phyloP scores from a whole-genome alignment of 106 monocot genomes.

The Phalaenopsis aphrodite region DNA sequence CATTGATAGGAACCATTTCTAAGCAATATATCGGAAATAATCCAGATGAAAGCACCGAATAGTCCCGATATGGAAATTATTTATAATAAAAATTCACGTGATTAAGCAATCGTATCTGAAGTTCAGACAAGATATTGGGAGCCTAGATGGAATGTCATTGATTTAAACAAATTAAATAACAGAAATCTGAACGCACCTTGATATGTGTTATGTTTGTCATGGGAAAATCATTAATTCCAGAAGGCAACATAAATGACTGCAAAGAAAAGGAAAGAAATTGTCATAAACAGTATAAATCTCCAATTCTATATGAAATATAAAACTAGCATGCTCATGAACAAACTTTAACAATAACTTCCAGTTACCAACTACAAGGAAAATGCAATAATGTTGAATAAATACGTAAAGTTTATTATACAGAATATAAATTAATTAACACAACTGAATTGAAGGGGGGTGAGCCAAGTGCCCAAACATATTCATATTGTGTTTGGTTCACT shows the following conservation, averaged over 20 bases:
- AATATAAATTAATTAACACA: neutral
- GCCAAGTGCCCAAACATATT: neutral
- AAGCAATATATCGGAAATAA: neutral
- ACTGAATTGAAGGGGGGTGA: neutral
- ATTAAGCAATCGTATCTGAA: too few relatives aligned
- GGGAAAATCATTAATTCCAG: conserved; percentile 98
- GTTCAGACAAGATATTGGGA: too few relatives aligned
- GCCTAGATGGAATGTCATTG: too few relatives aligned
- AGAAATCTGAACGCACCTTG: conserved; percentile 46
- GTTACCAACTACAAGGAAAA: neutral
- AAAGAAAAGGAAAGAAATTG: conserved; percentile 17
- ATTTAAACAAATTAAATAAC: neutral
- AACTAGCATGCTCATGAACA: neutral
- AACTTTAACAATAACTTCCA: neutral
- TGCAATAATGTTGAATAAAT: neutral
- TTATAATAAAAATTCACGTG: too few relatives aligned
- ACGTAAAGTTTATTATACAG: neutral
- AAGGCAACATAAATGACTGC: conserved; percentile 99
- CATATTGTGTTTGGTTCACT: too few relatives aligned
- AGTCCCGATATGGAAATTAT: neutral
- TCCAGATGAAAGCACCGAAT: neutral
- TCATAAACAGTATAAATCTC: conserved; percentile 2
- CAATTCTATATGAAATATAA: neutral
- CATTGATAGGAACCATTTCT: neutral
- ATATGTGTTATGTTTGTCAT: conserved; percentile 96